Evolutionary conservation across 164 flowering plant species (phyloP).

Genomic region (Paratinospora sagittata): DNA sequence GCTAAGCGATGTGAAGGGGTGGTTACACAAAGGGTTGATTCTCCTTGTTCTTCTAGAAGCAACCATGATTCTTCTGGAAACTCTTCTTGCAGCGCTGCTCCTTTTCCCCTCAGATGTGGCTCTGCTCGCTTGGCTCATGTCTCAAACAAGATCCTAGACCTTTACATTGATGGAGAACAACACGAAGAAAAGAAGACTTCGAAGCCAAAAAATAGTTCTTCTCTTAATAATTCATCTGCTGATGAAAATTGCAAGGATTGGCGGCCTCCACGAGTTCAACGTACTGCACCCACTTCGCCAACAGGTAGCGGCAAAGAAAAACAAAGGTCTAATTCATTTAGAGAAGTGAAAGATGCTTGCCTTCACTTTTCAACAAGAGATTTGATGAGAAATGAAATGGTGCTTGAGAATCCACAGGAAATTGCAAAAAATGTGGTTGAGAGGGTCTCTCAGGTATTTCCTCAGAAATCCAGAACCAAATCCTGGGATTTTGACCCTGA

Average conservation of each 20-base stretch:
- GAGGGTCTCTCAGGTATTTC: conserved; percentile 51
- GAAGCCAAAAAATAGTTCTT: conserved; percentile 25
- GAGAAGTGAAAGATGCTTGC: conserved; percentile 41
- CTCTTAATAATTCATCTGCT: conserved; percentile 25
- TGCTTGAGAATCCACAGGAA: conserved; percentile 56
- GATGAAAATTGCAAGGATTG: conserved; percentile 29
- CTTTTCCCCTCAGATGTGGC: conserved; percentile 21
- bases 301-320: conserved; percentile 33
- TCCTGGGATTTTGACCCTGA: conserved; percentile 35
- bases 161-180: conserved; percentile 92
- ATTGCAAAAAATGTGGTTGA: conserved; percentile 79
- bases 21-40: conserved; percentile 19
- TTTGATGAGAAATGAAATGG: conserved; percentile 37
- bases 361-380: conserved; percentile 36
- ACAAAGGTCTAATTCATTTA: conserved; percentile 48
- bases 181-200: conserved; percentile 38
- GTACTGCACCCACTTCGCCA: conserved; percentile 53
- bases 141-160: conserved; percentile 66
- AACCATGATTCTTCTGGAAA: conserved; percentile 39
- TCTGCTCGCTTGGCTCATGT: conserved; percentile 31
- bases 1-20: conserved; percentile 21
- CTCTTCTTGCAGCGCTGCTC: conserved; percentile 44
- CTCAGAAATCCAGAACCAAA: conserved; percentile 27
- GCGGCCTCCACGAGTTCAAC: conserved; percentile 60
- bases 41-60: conserved; percentile 30